These are phyloP conservation scores for Cadophora sp. DNA, from an alignment of 2,329 filamentous ascomycete genomes.

Conservation along the genomic window DNA sequence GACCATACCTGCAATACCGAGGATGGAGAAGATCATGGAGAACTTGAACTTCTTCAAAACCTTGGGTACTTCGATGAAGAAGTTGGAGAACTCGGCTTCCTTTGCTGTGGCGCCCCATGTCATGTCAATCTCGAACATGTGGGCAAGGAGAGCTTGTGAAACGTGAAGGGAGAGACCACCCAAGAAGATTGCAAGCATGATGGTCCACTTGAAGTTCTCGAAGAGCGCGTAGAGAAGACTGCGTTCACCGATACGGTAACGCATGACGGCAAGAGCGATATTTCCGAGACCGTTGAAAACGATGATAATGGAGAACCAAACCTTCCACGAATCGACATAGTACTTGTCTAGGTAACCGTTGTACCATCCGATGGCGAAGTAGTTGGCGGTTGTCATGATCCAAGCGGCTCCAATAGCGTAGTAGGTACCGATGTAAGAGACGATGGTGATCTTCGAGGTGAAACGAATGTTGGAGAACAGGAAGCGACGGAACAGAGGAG, in stretches of 20 bases:
- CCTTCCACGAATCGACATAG: slow-evolving; percentile 79
- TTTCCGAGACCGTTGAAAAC: slow-evolving; percentile 81
- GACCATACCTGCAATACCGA: slow-evolving; percentile 63
- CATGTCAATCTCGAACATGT: slow-evolving; percentile 89
- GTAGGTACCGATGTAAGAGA: slow-evolving; percentile 82
- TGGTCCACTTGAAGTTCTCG: slow-evolving; percentile 77
- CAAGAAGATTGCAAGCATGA: slow-evolving; percentile 79
- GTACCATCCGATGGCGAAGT: slow-evolving; percentile 78
- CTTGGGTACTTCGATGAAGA: slow-evolving; percentile 83
- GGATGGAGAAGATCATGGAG: slow-evolving; percentile 63
- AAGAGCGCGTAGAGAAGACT: slow-evolving; percentile 61
- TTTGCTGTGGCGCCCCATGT: slow-evolving; percentile 85
- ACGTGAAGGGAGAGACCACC: slow-evolving; percentile 84
- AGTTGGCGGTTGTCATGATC: slow-evolving; percentile 76
- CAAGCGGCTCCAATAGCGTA: slow-evolving; percentile 80
- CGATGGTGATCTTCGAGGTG: slow-evolving; percentile 76
- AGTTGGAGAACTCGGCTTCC: slow-evolving; percentile 81
- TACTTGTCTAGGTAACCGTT: slow-evolving; percentile 81
- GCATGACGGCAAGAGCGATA: slow-evolving; percentile 72
- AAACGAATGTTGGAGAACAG: slow-evolving; percentile 75
- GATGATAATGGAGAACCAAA: slow-evolving; percentile 82
- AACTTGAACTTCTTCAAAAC: slow-evolving; percentile 76
- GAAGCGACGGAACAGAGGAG: slow-evolving; percentile 78
- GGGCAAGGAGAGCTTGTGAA: slow-evolving; percentile 77
- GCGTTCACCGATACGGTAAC: slow-evolving; percentile 73